phyloP scores from a whole-genome alignment of 164 flowering plant species.

The Dillenia suffruticosa region DNA sequence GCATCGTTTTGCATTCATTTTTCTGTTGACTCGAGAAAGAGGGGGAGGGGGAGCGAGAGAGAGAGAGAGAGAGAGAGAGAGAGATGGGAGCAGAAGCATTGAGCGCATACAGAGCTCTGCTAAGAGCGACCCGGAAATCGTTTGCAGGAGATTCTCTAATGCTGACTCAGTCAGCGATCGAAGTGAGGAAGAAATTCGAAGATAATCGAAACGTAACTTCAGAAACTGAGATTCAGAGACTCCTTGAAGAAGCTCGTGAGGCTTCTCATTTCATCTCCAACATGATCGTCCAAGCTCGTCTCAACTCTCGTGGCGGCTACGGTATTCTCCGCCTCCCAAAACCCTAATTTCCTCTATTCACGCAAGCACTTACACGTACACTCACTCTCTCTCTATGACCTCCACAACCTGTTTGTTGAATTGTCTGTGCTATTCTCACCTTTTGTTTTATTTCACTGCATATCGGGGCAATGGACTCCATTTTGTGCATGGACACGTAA shows the following conservation, averaged over 20 bases:
- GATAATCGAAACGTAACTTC: slow-evolving; percentile 65
- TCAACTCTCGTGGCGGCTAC: slow-evolving; percentile 61
- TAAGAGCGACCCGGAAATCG: slow-evolving; percentile 72
- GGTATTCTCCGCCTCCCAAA: slow-evolving; percentile 32
- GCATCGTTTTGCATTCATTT: no score
- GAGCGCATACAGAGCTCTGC: slow-evolving; percentile 63
- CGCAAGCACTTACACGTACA: neutral
- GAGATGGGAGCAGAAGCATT: slow-evolving; percentile 32
- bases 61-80: slow-evolving; percentile 19
- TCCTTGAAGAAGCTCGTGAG: slow-evolving; percentile 69
- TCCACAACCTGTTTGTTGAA: slow-evolving; percentile 24
- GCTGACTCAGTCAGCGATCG: slow-evolving; percentile 60
- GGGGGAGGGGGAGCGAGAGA: slow-evolving; percentile 11
- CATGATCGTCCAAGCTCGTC: slow-evolving; percentile 89
- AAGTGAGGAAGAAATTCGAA: slow-evolving; percentile 69
- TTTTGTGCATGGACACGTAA: neutral
- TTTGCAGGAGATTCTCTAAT: slow-evolving; percentile 72
- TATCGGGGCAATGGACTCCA: neutral
- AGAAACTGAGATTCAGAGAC: slow-evolving; percentile 48
- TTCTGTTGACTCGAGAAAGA: neutral
- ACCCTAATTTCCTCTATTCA: neutral
- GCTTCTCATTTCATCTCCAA: slow-evolving; percentile 75
- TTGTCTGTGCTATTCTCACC: slow-evolving; percentile 9
- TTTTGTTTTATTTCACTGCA: neutral
- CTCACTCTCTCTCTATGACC: neutral